These are phyloP conservation scores for Agrocybe praecox DNA, from an alignment of 768 basidiomycete species.

Conservation along the genomic window DNA sequence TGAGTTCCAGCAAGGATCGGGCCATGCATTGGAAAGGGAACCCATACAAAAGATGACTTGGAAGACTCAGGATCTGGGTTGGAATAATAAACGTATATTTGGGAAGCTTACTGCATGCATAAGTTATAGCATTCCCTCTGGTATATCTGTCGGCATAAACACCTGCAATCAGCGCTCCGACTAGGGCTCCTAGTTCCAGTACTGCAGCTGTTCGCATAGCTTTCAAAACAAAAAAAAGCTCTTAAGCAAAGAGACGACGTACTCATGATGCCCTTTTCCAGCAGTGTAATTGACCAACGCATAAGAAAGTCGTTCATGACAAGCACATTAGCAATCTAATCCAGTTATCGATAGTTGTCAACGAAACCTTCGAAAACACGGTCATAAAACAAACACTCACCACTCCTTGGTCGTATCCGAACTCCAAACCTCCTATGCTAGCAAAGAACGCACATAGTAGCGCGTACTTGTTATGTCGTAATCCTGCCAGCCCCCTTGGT, in stretches of 20 bases:
- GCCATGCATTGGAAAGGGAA: conserved; percentile 71
- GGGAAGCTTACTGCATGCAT: conserved; percentile 60
- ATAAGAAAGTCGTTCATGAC: conserved; percentile 77
- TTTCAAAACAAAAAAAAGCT: background rate
- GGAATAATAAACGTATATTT: background rate
- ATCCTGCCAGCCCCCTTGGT: conserved; percentile 65
- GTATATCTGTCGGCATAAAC: conserved; percentile 70
- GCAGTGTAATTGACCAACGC: conserved; percentile 70
- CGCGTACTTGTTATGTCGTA: conserved; percentile 66
- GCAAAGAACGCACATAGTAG: conserved; percentile 73
- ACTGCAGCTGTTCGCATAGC: conserved; percentile 62
- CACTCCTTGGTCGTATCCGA: conserved; percentile 86
- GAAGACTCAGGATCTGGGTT: background rate
- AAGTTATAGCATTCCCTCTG: conserved; percentile 65
- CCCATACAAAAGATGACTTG: conserved; percentile 74
- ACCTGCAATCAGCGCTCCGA: conserved; percentile 72
- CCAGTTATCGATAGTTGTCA: too few relatives aligned
- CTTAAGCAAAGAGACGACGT: conserved; percentile 21
- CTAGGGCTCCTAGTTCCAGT: conserved; percentile 76
- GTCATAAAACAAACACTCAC: too few relatives aligned
- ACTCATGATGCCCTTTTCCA: conserved; percentile 83
- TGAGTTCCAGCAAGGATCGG: conserved; percentile 53
- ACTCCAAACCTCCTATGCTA: conserved; percentile 75
- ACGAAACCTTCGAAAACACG: background rate
- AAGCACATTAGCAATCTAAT: conserved; percentile 83